Evolutionary conservation across 176 grass and related monocot species (phyloP).

Genomic region (Avena eriantha): DNA sequence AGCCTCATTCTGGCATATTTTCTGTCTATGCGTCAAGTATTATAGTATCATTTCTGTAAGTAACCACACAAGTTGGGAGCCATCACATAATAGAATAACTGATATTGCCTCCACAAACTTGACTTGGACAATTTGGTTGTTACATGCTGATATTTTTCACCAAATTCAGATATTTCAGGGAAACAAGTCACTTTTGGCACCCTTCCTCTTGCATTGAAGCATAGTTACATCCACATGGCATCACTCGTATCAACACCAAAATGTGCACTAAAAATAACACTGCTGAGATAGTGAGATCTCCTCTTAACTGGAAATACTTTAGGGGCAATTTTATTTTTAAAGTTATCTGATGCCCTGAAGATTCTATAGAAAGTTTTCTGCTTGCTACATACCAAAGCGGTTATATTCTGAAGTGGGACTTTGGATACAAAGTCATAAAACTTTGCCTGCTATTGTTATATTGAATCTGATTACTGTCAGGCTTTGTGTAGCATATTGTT

Average conservation of each 20-base stretch:
- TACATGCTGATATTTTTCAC: background rate
- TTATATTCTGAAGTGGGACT: background rate
- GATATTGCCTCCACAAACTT: slow-evolving; percentile 10
- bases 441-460: background rate
- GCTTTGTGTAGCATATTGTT: slow-evolving; percentile 15
- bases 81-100: background rate
- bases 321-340: background rate
- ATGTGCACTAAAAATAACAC: background rate
- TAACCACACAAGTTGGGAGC: background rate
- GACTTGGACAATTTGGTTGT: slow-evolving; percentile 20
- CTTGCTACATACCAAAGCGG: background rate
- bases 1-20: background rate
- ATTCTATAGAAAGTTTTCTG: background rate
- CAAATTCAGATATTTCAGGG: slow-evolving; percentile 6
- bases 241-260: background rate
- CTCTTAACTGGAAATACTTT: background rate
- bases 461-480: background rate
- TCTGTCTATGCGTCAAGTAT: background rate
- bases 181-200: background rate
- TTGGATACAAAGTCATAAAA: slow-evolving; percentile 1
- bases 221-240: background rate
- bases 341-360: background rate
- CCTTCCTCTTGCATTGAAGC: background rate
- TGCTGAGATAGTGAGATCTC: slow-evolving; percentile 2
- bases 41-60: background rate